Base-by-base conservation (phyloP, 257 asterid genomes). In the Plantago major region DNA sequence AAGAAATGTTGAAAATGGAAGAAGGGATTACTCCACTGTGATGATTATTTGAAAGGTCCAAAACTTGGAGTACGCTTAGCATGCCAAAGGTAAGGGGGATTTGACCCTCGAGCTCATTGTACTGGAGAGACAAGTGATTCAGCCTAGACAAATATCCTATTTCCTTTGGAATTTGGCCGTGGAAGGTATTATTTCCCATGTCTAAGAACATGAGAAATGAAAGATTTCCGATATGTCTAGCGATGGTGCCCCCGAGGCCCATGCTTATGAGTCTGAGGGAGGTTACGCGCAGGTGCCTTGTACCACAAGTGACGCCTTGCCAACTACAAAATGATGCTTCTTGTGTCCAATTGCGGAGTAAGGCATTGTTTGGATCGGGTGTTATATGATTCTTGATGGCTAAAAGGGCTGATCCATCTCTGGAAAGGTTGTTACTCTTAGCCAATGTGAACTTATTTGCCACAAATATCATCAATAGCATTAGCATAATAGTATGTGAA, bases 1-100 rank as follows among this genome's bases (percentile, higher is more conserved):
- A 60, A 26, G 65, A 60, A 18, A 60, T 14, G 44, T 60, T 60
- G 55, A 60, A 60, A 10, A 60, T 60, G 16, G n/a, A 12, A 5
- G 10, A 9, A 11, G 65, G 55, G 5, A 60, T 46, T 12, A 15
- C 22, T 11, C 55, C 65, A 11, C 0, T 6, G 19, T 12, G 65
- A 5, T 44, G 6, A n/a, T 60, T 60, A 0, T 22, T 0, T 1
- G 43, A 46, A 28, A 60, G 43, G 26, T 46, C 42, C 11, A 60
- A 22, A 1, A 56, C 0, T 15, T 37, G 10, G 26, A 56, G 62
- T 6, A 19, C 9, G 18, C 13, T 9, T 7, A 56, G 33, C 26
- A 16, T 13, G 7, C 46, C 26, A 13, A 56, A 37, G 3, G 37
- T 33, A 7, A 2, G 26, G 3, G 62, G 46, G 13, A 56, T 56